phyloP scores from a whole-genome alignment of 371 early-diverging fungal genomes.

The Paraphysoderma sedebokerense region DNA sequence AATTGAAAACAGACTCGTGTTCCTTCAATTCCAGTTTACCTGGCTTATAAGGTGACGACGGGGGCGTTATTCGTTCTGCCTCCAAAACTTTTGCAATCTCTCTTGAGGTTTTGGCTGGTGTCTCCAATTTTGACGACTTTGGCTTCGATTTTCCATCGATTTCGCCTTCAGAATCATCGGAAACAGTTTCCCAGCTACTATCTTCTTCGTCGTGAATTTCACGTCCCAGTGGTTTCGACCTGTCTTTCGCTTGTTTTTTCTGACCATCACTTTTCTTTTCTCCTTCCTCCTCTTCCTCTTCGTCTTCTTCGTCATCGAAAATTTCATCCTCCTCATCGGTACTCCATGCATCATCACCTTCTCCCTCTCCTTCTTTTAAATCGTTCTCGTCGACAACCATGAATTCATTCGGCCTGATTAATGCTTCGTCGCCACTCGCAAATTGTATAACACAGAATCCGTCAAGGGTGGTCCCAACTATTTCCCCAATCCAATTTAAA shows the following conservation, averaged over 20 bases:
- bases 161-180: not conserved
- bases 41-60: no score
- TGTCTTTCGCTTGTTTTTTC: not conserved
- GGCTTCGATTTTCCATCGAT: not conserved
- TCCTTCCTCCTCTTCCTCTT: constrained; percentile 4
- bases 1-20: no score
- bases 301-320: constrained; percentile 16
- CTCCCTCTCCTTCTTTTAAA: constrained; percentile 8
- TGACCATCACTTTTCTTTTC: constrained; percentile 1
- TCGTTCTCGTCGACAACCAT: not conserved
- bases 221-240: not conserved
- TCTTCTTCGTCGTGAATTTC: not conserved
- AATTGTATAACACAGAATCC: not conserved
- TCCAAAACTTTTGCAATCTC: not conserved
- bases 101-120: not conserved
- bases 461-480: not conserved
- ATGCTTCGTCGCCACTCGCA: not conserved
- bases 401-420: not conserved
- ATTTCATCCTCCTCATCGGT: constrained; percentile 22
- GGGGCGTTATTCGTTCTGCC: no score
- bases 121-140: not conserved
- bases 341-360: constrained; percentile 8
- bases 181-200: no score
- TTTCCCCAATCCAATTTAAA: not conserved
- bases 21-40: no score